phyloP scores from a whole-genome alignment of 441 rosid species.

The Theobroma grandiflorum region DNA sequence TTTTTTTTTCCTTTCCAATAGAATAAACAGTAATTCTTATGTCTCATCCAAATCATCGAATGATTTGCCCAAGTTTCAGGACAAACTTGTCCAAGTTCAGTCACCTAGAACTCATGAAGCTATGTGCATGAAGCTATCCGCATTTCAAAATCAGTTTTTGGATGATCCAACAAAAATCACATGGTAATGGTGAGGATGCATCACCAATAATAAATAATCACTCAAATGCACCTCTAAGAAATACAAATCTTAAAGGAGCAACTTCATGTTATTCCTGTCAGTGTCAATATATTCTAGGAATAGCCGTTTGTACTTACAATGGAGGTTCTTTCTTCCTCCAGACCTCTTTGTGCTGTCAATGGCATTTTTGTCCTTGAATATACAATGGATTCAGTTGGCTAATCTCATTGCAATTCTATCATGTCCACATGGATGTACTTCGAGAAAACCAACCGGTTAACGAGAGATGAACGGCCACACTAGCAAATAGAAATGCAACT shows the following conservation, averaged over 20 bases:
- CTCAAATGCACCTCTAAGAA: constrained; percentile 40
- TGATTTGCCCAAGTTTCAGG: neutral
- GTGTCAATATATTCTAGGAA: constrained; percentile 40
- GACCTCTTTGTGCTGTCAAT: constrained; percentile 47
- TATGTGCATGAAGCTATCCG: neutral
- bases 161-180: constrained; percentile 24
- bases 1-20: neutral
- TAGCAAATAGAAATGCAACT: constrained; percentile 44
- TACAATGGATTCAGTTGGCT: constrained; percentile 48
- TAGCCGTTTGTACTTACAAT: constrained; percentile 62
- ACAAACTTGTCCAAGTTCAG: neutral
- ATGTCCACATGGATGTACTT: constrained; percentile 30
- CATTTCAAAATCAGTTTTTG: neutral
- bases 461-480: constrained; percentile 39
- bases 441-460: constrained; percentile 43
- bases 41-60: neutral
- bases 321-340: constrained; percentile 38
- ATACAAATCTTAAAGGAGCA: constrained; percentile 36
- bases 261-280: constrained; percentile 51
- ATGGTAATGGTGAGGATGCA: constrained; percentile 29
- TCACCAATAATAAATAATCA: constrained; percentile 35
- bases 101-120: constrained; percentile 10
- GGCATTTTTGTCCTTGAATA: constrained; percentile 48
- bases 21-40: neutral
- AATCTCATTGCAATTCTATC: constrained; percentile 37